Percentiles rank a stretch among this genome's conserved stretches.
phyloP scores from a whole-genome alignment of 768 basidiomycete species.

The Leccinum disarticulatum region DNA sequence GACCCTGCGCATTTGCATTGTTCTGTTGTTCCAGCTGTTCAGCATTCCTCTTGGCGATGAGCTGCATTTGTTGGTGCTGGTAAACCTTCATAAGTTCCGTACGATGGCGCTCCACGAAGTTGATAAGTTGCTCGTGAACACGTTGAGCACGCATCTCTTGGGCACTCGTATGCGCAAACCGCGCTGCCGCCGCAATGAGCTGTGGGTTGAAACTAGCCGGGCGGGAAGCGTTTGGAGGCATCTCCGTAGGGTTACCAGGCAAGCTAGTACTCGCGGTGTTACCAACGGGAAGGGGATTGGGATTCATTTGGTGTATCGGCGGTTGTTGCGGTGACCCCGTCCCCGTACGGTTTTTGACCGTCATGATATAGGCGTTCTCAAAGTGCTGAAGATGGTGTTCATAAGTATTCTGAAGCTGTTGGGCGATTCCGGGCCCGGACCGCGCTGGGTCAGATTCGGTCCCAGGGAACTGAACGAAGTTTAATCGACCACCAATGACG shows the following conservation, averaged over 20 bases:
- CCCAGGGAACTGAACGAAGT: constrained; percentile 63
- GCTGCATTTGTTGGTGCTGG: constrained; percentile 25
- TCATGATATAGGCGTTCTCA: constrained; percentile 52
- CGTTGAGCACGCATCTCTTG: constrained; percentile 54
- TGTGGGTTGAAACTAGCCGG: constrained; percentile 20
- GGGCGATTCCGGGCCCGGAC: constrained; percentile 60
- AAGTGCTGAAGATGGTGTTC: constrained; percentile 55
- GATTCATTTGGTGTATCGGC: constrained; percentile 15
- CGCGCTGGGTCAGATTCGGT: constrained; percentile 59
- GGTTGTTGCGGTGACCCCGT: constrained; percentile 13
- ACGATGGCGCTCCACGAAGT: constrained; percentile 58
- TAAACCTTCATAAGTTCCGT: constrained; percentile 24
- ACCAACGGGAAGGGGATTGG: constrained; percentile 6
- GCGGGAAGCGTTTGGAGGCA: constrained; percentile 17
- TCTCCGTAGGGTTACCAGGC: constrained; percentile 22
- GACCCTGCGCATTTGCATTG: constrained; percentile 19
- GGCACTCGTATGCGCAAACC: constrained; percentile 44
- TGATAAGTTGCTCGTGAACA: constrained; percentile 50
- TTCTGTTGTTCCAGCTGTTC: constrained; percentile 25
- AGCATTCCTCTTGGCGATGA: constrained; percentile 19
- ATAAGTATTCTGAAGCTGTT: constrained; percentile 60
- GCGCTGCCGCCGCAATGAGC: constrained; percentile 45
- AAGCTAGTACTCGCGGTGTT: constrained; percentile 11
- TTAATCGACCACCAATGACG: constrained; percentile 66
- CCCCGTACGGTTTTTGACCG: constrained; percentile 31